Conservation (phyloP, 306 rosid genomes). For the Medicago lupulina region DNA sequence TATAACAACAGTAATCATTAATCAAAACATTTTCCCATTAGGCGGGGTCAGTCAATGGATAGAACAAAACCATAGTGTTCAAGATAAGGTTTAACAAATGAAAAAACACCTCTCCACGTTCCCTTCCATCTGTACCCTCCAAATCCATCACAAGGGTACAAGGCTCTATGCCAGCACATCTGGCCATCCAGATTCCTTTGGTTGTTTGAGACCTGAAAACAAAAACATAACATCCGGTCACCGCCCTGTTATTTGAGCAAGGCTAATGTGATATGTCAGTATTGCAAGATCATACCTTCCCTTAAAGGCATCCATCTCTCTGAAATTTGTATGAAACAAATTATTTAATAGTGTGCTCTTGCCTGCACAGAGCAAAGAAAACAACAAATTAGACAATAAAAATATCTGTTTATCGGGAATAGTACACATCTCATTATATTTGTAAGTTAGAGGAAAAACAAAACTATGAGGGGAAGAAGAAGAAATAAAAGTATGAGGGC, state of each 20-base stretch:
- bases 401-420: slow-evolving; percentile 11
- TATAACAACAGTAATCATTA: not conserved
- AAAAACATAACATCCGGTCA: slow-evolving; percentile 38
- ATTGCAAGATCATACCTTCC: slow-evolving; percentile 73
- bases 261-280: slow-evolving; percentile 24
- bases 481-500: slow-evolving; percentile 34
- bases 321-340: slow-evolving; percentile 81
- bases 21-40: slow-evolving; percentile 16
- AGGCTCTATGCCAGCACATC: slow-evolving; percentile 89
- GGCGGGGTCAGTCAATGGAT: slow-evolving; percentile 3
- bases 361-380: slow-evolving; percentile 61
- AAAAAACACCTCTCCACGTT: slow-evolving; percentile 94
- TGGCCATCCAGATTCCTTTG: slow-evolving; percentile 98
- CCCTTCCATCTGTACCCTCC: slow-evolving; percentile 99
- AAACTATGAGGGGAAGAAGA: slow-evolving; percentile 26
- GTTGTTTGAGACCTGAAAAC: slow-evolving; percentile 95
- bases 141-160: slow-evolving; percentile 96
- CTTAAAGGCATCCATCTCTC: slow-evolving; percentile 97
- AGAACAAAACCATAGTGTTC: slow-evolving; percentile 1
- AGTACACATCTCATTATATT: not conserved
- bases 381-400: slow-evolving; percentile 8
- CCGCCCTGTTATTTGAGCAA: slow-evolving; percentile 8
- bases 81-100: slow-evolving; percentile 20
- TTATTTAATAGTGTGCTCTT: slow-evolving; percentile 90
- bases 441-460: slow-evolving; percentile 24